Evolutionary conservation across 192 early-diverging fungal species (phyloP).

Genomic region (Linnemannia exigua): DNA sequence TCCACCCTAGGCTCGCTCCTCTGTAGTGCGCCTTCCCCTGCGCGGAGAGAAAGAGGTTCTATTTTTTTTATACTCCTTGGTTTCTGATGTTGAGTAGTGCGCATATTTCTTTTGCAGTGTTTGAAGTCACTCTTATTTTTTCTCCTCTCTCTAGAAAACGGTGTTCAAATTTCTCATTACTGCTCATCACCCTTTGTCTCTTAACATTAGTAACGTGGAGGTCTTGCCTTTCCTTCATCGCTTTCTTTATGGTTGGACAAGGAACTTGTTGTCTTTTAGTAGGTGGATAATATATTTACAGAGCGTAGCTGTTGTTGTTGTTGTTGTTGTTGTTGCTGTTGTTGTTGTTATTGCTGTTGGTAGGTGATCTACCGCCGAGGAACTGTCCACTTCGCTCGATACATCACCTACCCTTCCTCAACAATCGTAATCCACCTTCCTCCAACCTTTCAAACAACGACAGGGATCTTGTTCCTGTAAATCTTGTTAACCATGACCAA

Average conservation of each 20-base stretch:
- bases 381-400: no score
- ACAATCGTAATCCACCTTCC: no score
- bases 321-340: no score
- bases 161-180: background rate
- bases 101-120: background rate
- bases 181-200: background rate
- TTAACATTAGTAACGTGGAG: background rate
- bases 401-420: no score
- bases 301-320: no score
- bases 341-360: no score
- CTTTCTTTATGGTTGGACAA: no score
- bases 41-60: background rate
- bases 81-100: background rate
- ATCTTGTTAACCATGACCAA: conserved; percentile 19
- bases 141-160: background rate
- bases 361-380: no score
- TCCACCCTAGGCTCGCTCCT: background rate
- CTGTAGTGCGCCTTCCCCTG: background rate
- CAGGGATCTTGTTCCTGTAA: conserved; percentile 26
- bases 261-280: no score
- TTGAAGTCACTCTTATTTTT: background rate
- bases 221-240: background rate
- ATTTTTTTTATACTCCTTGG: background rate
- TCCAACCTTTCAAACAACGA: no score
- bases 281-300: no score